Evolutionary conservation across 352 stramenopile genomes (phyloP), one percentile per base, ranked within the genome.

Genomic region (Phytopythium chamaehyphon): DNA sequence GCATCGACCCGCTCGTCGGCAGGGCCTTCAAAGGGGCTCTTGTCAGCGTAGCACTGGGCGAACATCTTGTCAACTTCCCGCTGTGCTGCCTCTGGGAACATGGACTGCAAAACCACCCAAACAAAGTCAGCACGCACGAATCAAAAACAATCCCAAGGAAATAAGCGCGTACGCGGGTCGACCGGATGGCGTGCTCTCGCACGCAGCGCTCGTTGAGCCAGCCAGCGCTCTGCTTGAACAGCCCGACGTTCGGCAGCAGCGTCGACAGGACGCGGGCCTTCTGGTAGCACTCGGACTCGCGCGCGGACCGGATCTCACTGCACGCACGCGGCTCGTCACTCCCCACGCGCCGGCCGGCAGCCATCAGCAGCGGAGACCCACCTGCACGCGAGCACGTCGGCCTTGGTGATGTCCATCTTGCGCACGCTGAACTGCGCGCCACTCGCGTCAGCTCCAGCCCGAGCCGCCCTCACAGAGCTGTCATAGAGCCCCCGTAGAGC

Each of bases 381-480:
- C 81, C 81, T 92, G 80, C 83, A 93, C 7, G 83, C 83, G 26
- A 93, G 62, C 15, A 90, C 48, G 31, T 87, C 74, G 6, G 80
- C 66, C 60, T 90, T 83, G 49, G 83, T 90, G 53, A 93, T 90
- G 56, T 93, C 83, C 83, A 93, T 93, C 54, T 87, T 77, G 22
- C 83, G 78, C 51, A 93, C 83, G 0, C 76, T 86, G 50, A 90
- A 93, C 83, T 93, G 35, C 3, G 16, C 22, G 18, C 16, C 7
- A 9, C 15, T 24, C 15, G 8, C 14, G 40, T 47, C 40, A 47
- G 40, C n/a, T 19, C 38, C 38, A 23, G n/a, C n/a, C n/a, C n/a
- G n/a, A n/a, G n/a, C n/a, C n/a, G n/a, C n/a, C n/a, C n/a, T n/a
- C n/a, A n/a, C n/a, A n/a, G n/a, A n/a, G n/a, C n/a, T n/a, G n/a